Evolutionary conservation across 176 grass and related monocot genomes (phyloP), one percentile per base, ranked within the genome.

Genomic region (Aegilops umbellulata): DNA sequence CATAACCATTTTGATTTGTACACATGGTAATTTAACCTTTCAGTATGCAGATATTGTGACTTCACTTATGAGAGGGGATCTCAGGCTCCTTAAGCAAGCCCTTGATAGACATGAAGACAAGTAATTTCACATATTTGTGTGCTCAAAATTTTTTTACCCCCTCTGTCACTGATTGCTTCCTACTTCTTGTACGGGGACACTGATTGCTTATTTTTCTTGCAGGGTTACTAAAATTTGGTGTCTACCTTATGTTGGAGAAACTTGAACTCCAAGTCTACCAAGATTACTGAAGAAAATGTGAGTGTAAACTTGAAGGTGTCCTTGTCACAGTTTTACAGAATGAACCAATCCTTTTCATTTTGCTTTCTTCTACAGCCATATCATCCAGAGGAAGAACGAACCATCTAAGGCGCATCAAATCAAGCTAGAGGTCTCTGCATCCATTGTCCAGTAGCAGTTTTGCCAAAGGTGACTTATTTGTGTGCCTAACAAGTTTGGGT

Each of bases 1-100:
- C 6, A 7, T 25, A 51, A 30, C 12, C 10, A 74, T 74, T 87
- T 64, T 80, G 27, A 81, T 81, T 81, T 65, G 89, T 20, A 7
- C 62, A 87, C 70, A 82, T 90, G 69, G 65, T 89, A 86, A 87
- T 87, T 81, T 91, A 61, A 85, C 72, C 20, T 90, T 88, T 74
- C 86, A 96, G 92, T 98, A 99, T 80, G 85, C 82, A 89, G 93
- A 92, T 80, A 83, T 94, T 83, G 84, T 96, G 75, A 90, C 86
- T 34, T 87, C 94, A 67, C 76, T 99, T 20, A 94, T 0, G 32
- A 34, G 4, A 34, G 32, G 4, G 4, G 32, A 34, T 34, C 32
- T 34, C 32, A 34, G 32, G 32, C 32, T 34, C 32, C 32, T 34
- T 34, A 34, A 34, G 32, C 32, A 34, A 34, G 32, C 32, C 32